phyloP scores from a whole-genome alignment of 202 grass and related monocot genomes.

The Setaria italica region DNA sequence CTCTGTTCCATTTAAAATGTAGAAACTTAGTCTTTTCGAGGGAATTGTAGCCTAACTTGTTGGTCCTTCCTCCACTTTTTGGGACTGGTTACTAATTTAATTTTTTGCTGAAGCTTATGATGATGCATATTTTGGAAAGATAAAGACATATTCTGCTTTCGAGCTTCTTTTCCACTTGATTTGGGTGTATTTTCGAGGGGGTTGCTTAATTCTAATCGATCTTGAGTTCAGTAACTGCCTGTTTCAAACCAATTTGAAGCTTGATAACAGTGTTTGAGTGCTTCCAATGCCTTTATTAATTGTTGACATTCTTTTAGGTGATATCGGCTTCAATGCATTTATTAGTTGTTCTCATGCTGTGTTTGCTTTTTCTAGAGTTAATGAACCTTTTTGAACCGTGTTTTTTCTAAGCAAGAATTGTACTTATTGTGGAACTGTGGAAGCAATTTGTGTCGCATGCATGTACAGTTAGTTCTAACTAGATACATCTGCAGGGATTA shows the following conservation, averaged over 20 bases:
- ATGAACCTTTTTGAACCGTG: not conserved
- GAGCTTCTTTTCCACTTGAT: not conserved
- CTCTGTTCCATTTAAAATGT: not conserved
- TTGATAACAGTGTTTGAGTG: not conserved
- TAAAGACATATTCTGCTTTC: not conserved
- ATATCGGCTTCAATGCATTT: not conserved
- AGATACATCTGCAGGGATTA: slow-evolving; percentile 24
- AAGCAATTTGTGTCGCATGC: not conserved
- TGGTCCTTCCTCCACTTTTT: not conserved
- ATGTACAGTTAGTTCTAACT: not conserved
- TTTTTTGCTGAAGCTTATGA: not conserved
- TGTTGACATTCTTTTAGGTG: not conserved
- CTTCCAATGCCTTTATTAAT: not conserved
- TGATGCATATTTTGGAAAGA: not conserved
- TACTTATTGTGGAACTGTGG: not conserved
- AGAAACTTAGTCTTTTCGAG: not conserved
- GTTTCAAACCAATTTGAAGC: not conserved
- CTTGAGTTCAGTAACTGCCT: not conserved
- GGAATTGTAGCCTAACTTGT: not conserved
- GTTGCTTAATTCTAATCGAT: not conserved
- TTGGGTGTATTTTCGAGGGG: not conserved
- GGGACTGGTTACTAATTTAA: not conserved
- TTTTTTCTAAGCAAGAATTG: not conserved
- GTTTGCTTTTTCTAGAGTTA: not conserved
- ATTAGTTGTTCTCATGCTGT: not conserved